phyloP scores from a whole-genome alignment of 768 basidiomycete genomes.

The Kwoniella bestiolae region DNA sequence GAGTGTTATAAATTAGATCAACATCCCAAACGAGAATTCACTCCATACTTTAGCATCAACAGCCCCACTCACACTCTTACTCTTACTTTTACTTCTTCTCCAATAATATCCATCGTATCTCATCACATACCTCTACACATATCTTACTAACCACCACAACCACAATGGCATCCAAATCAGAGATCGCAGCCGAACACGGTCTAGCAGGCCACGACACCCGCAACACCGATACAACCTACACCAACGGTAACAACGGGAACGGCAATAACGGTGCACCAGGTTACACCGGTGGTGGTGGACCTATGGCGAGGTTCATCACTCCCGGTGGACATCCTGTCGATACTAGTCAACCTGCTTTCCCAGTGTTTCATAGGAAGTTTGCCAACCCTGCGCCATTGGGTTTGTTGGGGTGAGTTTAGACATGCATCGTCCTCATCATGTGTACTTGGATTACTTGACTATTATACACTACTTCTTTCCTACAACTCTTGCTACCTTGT shows the following conservation, averaged over 20 bases:
- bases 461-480: too few species aligned
- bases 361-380: slow-evolving; percentile 52
- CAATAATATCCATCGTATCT: neutral
- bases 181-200: slow-evolving; percentile 8
- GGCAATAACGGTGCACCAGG: slow-evolving; percentile 5
- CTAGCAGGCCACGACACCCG: neutral
- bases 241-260: neutral
- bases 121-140: neutral
- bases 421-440: too few species aligned
- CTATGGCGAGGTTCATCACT: slow-evolving; percentile 47
- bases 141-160: neutral
- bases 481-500: too few species aligned
- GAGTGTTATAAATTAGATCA: too few species aligned
- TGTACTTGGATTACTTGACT: too few species aligned
- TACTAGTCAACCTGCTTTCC: slow-evolving; percentile 48
- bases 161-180: neutral
- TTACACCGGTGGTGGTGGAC: slow-evolving; percentile 33
- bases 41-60: neutral
- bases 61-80: neutral
- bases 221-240: neutral
- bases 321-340: slow-evolving; percentile 55
- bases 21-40: neutral
- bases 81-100: neutral
- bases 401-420: slow-evolving; percentile 32
- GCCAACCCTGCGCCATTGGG: slow-evolving; percentile 58